Conservation (phyloP, 2,329 filamentous ascomycete species). For the Samsoniella hepiali region DNA sequence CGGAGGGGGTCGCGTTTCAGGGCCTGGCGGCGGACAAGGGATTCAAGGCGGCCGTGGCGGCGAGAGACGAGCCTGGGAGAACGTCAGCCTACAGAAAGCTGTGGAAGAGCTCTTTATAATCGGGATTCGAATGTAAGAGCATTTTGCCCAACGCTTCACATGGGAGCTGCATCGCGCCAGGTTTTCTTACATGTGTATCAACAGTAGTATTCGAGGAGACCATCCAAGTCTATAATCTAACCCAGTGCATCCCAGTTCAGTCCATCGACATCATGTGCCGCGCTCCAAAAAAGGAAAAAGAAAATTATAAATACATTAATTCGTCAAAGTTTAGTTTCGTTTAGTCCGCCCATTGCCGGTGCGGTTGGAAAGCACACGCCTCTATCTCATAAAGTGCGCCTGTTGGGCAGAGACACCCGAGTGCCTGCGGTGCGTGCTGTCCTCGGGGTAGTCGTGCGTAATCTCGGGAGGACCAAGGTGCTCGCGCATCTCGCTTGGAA, state of each 20-base stretch:
- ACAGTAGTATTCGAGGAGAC: background rate
- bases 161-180: too few relatives aligned
- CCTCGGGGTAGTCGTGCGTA: slow-evolving; percentile 18
- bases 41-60: slow-evolving; percentile 19
- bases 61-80: slow-evolving; percentile 16
- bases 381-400: slow-evolving; percentile 13
- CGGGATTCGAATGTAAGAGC: too few relatives aligned
- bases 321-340: background rate
- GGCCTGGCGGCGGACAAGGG: slow-evolving; percentile 10
- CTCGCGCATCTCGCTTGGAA: slow-evolving; percentile 13
- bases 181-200: too few relatives aligned
- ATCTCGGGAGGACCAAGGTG: slow-evolving; percentile 16
- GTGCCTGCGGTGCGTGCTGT: slow-evolving; percentile 18
- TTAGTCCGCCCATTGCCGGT: too few relatives aligned
- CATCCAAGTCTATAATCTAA: background rate
- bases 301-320: background rate
- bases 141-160: too few relatives aligned
- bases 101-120: slow-evolving; percentile 17
- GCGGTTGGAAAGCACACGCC: background rate
- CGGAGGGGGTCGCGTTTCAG: slow-evolving; percentile 20
- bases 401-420: slow-evolving; percentile 15
- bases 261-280: background rate
- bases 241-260: background rate
- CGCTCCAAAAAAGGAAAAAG: background rate
- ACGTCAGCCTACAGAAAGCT: slow-evolving; percentile 14